phyloP scores from a whole-genome alignment of 306 rosid species.

The Rosa persica region DNA sequence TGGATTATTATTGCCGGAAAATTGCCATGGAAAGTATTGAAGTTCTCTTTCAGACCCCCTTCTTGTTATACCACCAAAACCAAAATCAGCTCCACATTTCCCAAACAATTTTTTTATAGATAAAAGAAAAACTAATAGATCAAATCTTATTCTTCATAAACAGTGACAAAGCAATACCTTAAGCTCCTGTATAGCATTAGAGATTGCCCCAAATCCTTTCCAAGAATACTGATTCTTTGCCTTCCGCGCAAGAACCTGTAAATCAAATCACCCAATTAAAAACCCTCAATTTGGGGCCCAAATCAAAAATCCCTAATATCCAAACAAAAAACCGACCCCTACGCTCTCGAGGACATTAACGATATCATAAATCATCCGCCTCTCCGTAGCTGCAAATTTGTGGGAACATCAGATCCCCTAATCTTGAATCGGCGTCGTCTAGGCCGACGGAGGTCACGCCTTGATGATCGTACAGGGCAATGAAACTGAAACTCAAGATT shows the following conservation, averaged over 20 bases:
- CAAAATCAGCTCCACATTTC: constrained; percentile 1
- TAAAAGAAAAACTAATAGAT: background rate
- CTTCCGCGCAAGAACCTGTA: constrained; percentile 71
- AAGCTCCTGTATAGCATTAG: constrained; percentile 56
- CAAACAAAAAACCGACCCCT: constrained; percentile 44
- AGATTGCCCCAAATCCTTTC: constrained; percentile 82
- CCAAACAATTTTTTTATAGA: background rate
- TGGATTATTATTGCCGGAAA: constrained; percentile 33
- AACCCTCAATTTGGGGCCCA: background rate
- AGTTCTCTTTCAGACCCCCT: constrained; percentile 55
- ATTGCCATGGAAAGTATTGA: constrained; percentile 32
- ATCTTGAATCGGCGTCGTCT: constrained; percentile 77
- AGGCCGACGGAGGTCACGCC: constrained; percentile 64
- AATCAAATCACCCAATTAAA: background rate
- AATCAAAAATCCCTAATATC: background rate
- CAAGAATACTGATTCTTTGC: constrained; percentile 89
- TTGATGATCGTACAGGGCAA: constrained; percentile 71
- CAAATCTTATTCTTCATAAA: constrained; percentile 2
- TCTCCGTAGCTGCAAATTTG: constrained; percentile 57
- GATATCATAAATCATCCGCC: constrained; percentile 89
- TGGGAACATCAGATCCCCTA: constrained; percentile 23
- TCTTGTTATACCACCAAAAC: constrained; percentile 41
- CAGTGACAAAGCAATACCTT: constrained; percentile 40
- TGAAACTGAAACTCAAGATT: constrained; percentile 40
- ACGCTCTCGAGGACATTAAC: constrained; percentile 90